These are phyloP conservation scores for Pseudogymnoascus sp. DNA, from an alignment of 2,329 filamentous ascomycete species.

Conservation along the genomic window DNA sequence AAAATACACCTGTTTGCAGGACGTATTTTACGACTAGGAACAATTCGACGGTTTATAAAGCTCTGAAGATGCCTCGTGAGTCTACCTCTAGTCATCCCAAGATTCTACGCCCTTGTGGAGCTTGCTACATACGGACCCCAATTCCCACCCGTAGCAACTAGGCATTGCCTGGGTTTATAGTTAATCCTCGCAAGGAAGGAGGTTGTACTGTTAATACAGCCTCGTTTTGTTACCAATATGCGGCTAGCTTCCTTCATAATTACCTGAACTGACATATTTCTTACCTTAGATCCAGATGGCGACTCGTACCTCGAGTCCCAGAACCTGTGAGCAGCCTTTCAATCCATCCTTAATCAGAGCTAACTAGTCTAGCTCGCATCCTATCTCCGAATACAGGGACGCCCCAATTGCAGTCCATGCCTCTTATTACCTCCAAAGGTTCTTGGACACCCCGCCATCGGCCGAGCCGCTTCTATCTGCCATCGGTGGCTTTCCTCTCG, in stretches of 20 bases:
- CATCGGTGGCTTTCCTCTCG: constrained; percentile 78
- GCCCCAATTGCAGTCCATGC: constrained; percentile 80
- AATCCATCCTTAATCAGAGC: background rate
- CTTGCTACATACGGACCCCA: background rate
- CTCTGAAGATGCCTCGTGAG: constrained; percentile 7
- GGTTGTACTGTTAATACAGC: background rate
- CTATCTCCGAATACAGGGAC: constrained; percentile 65
- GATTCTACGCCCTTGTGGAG: background rate
- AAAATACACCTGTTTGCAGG: background rate
- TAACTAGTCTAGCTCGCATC: constrained; percentile 30
- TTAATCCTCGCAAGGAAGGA: background rate
- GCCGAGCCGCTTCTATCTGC: constrained; percentile 87
- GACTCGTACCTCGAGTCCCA: constrained; percentile 6
- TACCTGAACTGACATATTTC: background rate
- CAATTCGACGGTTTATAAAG: background rate
- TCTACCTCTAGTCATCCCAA: background rate
- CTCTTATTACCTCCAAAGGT: constrained; percentile 74
- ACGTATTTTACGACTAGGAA: background rate
- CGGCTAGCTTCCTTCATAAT: background rate
- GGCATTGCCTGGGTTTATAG: background rate
- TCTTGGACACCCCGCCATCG: constrained; percentile 62
- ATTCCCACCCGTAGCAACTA: background rate
- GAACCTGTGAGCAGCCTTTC: background rate
- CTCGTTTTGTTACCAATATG: background rate
- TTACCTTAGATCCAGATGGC: background rate